A percentile compares a stretch with the other conserved stretches of the same genome.
Conservation (phyloP, 1,139 yeast genomes). For the Dujonia santamariae region DNA sequence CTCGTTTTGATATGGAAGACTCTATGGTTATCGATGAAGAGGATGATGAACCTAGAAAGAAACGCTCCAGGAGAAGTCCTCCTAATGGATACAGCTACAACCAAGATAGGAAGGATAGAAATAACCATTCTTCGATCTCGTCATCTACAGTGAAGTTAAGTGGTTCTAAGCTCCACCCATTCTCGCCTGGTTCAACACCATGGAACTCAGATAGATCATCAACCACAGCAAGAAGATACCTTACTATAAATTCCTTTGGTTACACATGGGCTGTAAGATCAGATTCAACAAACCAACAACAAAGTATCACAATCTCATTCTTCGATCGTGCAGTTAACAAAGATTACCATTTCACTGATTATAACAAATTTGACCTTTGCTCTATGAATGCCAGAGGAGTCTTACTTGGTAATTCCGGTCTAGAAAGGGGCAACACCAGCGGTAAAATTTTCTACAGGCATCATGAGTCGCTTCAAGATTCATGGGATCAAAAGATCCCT, state of each 20-base stretch:
- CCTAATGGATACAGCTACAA: no score
- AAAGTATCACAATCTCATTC: conserved; percentile 79
- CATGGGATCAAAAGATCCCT: conserved; percentile 44
- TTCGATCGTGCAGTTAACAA: conserved; percentile 77
- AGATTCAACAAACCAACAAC: conserved; percentile 26
- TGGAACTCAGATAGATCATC: conserved; percentile 50
- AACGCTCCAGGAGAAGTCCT: conserved; percentile 16
- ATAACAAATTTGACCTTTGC: conserved; percentile 69
- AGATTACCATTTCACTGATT: conserved; percentile 85
- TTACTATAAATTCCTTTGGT: conserved; percentile 79
- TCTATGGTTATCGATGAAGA: conserved; percentile 39
- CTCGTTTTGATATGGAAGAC: conserved; percentile 25
- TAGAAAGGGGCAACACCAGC: conserved; percentile 13
- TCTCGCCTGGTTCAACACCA: conserved; percentile 84
- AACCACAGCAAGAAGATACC: conserved; percentile 56
- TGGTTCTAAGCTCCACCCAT: conserved; percentile 27
- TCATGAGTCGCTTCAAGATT: conserved; percentile 42
- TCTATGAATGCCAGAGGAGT: conserved; percentile 67
- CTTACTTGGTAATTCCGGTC: conserved; percentile 52
- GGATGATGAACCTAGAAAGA: conserved; percentile 17
- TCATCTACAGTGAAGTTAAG: neutral
- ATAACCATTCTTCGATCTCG: conserved; percentile 8
- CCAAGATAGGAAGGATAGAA: no score
- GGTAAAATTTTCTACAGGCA: conserved; percentile 43
- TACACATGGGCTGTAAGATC: conserved; percentile 73